phyloP scores from a whole-genome alignment of 2,329 filamentous ascomycete species.

The Erysiphe pulchra region DNA sequence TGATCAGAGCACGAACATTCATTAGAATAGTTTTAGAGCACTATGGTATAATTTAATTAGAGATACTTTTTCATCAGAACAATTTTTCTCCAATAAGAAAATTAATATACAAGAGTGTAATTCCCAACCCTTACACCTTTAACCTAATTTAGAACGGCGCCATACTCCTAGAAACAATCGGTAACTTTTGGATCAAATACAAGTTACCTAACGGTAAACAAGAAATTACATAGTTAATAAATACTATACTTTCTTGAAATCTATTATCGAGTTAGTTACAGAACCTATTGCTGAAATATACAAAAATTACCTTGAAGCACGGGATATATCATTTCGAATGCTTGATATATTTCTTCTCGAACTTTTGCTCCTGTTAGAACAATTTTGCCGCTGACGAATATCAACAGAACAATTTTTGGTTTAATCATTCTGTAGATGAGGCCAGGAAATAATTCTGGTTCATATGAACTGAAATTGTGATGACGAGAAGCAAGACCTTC shows the following conservation, averaged over 20 bases:
- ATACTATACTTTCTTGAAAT: constrained; percentile 15
- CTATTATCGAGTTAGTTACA: constrained; percentile 5
- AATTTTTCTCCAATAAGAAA: too few species aligned
- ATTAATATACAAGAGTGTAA: too few species aligned
- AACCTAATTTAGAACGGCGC: too few species aligned
- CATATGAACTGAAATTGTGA: constrained; percentile 98
- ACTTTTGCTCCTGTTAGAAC: constrained; percentile 95
- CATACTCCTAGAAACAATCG: too few species aligned
- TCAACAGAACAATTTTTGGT: constrained; percentile 92
- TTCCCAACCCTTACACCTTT: too few species aligned
- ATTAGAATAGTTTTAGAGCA: too few species aligned
- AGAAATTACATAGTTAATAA: constrained; percentile 1
- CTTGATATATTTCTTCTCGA: constrained; percentile 91
- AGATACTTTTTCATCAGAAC: too few species aligned
- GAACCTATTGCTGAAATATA: background rate
- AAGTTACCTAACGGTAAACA: too few species aligned
- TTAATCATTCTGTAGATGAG: constrained; percentile 99
- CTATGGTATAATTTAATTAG: too few species aligned
- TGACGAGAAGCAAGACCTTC: constrained; percentile 90
- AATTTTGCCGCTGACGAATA: constrained; percentile 96
- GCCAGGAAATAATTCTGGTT: constrained; percentile 94
- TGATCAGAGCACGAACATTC: too few species aligned
- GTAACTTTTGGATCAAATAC: too few species aligned
- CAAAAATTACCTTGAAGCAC: constrained; percentile 52
- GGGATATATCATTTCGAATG: constrained; percentile 92